Evolutionary conservation across 768 basidiomycete genomes (phyloP).

Genomic region (Leccinum subtestaceum): DNA sequence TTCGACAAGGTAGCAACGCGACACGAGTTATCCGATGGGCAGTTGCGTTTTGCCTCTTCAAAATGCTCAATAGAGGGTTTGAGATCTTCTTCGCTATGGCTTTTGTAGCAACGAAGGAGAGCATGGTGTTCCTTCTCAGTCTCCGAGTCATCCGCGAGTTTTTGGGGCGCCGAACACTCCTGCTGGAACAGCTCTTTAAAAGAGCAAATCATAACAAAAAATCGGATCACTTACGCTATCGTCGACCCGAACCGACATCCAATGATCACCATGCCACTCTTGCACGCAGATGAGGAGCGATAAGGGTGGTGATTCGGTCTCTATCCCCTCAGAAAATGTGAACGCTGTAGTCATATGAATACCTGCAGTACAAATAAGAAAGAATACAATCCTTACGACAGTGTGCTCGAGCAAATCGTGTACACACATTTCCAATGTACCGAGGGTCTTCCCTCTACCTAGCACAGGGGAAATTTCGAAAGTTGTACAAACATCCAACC

Average conservation of each 20-base stretch:
- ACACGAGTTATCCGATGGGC: neutral
- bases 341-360: neutral
- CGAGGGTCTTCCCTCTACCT: neutral
- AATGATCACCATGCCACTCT: neutral
- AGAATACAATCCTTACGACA: neutral
- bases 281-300: conserved; percentile 3
- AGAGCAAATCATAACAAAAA: neutral
- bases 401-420: neutral
- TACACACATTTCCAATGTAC: neutral
- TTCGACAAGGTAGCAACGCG: conserved; percentile 12
- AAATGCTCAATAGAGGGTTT: conserved; percentile 1
- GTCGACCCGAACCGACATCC: neutral
- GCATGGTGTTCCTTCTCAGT: conserved; percentile 4
- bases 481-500: neutral
- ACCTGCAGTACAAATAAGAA: no score
- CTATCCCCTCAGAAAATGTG: neutral
- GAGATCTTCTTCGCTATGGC: neutral
- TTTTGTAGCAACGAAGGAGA: neutral
- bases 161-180: neutral
- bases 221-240: neutral
- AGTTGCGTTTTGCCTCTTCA: neutral
- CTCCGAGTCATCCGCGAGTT: neutral
- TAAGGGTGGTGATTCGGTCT: neutral
- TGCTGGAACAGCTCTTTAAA: neutral
- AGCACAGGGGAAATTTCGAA: neutral